Base-by-base conservation (phyloP, 441 rosid species). In the California macrophylla region DNA sequence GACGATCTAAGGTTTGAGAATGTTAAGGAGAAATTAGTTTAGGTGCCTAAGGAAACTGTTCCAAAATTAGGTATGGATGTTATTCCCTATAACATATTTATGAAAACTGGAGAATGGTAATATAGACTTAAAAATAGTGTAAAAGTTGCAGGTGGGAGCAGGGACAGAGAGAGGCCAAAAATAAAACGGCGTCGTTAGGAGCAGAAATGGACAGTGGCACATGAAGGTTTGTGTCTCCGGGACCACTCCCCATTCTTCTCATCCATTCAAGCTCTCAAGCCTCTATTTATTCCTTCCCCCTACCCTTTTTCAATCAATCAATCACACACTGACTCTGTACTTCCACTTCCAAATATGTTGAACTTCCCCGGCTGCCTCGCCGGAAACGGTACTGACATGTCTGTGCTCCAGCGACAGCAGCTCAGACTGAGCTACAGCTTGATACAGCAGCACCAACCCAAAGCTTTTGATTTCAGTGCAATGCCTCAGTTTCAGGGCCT, bases 191-290 rank as follows among this genome's bases (percentile, higher is more conserved):
- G 62, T 54, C 62, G 62, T 54, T 2, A 54, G 25, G 0, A 7
- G 25, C 61, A 54, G 61, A 20, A 54, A 52, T 52, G 24, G 60
- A 52, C 25, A 52, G 8, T 52, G 60, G 60, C 20, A 21, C 62
- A 54, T 54, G 26, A 54, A 16, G 20, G 9, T 16, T 50, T 18
- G 20, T 50, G 56, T 50, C 56, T 50, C 56, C 56, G 26, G 26
- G 62, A 54, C 62, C 62, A 54, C 62, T 54, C 7, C 62, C 62
- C 62, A 54, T 28, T 54, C 62, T 54, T 54, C 62, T 54, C 62
- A 54, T 21, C 62, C 62, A 52, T 52, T n/a, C 52, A 45, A 13
- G 1, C 28, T 8, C 62, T 5, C 9, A 7, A 34, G 9, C 9
- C 40, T 54, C 62, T 54, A 54, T 54, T 20, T 54, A 54, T 54